A percentile compares a stretch with the other conserved stretches of the same genome.
Conservation (phyloP, 176 grass and related monocot genomes). For the Hyparrhenia diplandra region DNA sequence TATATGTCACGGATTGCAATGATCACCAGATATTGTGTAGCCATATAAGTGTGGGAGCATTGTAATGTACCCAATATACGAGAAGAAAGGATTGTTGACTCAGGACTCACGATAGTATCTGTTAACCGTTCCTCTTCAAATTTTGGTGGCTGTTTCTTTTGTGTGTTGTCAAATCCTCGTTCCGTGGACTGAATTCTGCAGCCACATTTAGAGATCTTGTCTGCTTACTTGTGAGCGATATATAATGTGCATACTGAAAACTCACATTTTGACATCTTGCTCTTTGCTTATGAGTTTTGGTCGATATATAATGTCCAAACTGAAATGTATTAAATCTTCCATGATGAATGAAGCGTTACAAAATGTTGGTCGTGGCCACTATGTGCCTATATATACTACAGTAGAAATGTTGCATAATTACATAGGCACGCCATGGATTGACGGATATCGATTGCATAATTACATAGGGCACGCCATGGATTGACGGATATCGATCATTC, state of each 20-base stretch:
- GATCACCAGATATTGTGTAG: slow-evolving; percentile 14
- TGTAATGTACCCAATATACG: not conserved
- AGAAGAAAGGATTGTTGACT: not conserved
- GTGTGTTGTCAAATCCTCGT: not conserved
- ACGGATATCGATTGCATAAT: too few relatives aligned
- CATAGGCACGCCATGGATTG: not conserved
- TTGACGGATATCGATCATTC: too few relatives aligned
- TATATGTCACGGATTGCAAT: slow-evolving; percentile 22
- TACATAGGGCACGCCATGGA: too few relatives aligned
- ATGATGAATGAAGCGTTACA: slow-evolving; percentile 5
- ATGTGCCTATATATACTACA: not conserved
- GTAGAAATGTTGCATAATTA: slow-evolving; percentile 4
- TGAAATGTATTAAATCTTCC: not conserved
- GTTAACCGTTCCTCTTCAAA: not conserved
- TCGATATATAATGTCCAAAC: not conserved
- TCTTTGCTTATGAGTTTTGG: not conserved
- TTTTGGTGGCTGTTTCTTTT: not conserved
- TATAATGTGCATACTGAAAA: not conserved
- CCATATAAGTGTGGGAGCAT: slow-evolving; percentile 15
- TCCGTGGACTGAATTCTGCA: not conserved
- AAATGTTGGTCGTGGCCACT: not conserved
- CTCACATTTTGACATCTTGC: not conserved
- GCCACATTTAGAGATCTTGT: not conserved
- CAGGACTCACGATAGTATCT: not conserved
- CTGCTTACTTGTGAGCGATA: too few relatives aligned